Evolutionary conservation across 345 rosid species (phyloP), one percentile per base, ranked within the genome.

Genomic region (Noccaea caerulescens): DNA sequence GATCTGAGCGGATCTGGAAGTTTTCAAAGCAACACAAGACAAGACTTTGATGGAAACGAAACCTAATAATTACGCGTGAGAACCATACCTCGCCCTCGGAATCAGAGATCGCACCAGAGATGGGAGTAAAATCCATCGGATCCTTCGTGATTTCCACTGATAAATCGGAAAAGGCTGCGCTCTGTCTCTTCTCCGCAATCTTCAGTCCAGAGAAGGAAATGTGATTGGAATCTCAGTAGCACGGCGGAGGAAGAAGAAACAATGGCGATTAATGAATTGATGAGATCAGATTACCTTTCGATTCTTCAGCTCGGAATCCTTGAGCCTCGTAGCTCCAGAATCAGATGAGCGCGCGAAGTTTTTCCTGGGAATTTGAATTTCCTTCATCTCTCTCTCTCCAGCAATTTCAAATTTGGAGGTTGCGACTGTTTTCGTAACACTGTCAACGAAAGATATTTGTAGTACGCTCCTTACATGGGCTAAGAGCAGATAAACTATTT

Each of bases 301-400:
- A 56, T 41, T 63, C 71, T 76, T 76, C 36, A 69, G 8, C 16
- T 69, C 79, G 2, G 75, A 6, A 49, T 69, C 79, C 34, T 69
- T 76, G 60, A 56, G 1, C 50, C 42, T 55, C 75, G 56, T 76
- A 13, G 54, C 14, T 16, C 66, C 66, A 16, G 38, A 12, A 20
- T 76, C 75, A 4, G 72, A 69, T 27, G 71, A 69, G 62, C 76
- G 79, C 79, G 76, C 55, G 5, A 57, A 63, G 49, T 14, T 69
- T 33, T 39, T 76, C 71, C 71, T 70, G 71, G 67, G 71, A 69
- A 49, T 76, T 76, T 70, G 79, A 69, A 56, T 57, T 49, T 76
- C 79, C 55, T 76, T 76, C 79, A 69, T 74, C 68, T 64, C 50
- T 11, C 57, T 58, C 66, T 3, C 66, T 66, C 72, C 6, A 18